Conservation (phyloP, 2,329 filamentous ascomycete genomes). For the Leptographium wingfieldii region DNA sequence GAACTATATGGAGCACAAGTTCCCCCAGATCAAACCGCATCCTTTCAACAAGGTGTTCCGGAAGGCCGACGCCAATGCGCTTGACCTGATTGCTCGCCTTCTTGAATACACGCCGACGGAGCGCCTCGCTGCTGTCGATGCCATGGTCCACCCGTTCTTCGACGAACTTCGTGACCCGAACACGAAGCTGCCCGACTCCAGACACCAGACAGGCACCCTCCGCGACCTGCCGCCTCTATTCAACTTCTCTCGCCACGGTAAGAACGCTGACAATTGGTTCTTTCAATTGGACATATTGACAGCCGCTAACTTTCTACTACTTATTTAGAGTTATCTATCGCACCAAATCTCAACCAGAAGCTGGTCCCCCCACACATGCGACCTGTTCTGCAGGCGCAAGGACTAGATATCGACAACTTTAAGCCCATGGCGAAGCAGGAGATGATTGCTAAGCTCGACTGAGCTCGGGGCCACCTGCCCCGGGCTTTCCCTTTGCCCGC, state of each 20-base stretch:
- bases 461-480: slow-evolving; percentile 25
- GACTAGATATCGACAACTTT: slow-evolving; percentile 88
- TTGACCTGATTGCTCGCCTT: slow-evolving; percentile 85
- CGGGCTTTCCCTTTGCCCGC: neutral
- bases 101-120: slow-evolving; percentile 97
- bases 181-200: slow-evolving; percentile 86
- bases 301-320: neutral
- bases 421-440: slow-evolving; percentile 83
- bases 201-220: slow-evolving; percentile 67
- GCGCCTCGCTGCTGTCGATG: slow-evolving; percentile 82
- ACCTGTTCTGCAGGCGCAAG: slow-evolving; percentile 58
- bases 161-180: slow-evolving; percentile 88
- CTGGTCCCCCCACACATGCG: slow-evolving; percentile 78
- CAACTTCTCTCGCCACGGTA: slow-evolving; percentile 90
- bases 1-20: slow-evolving; percentile 99
- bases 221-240: slow-evolving; percentile 81
- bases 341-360: slow-evolving; percentile 72
- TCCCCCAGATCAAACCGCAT: slow-evolving; percentile 98
- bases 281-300: neutral
- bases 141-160: slow-evolving; percentile 98
- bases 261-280: slow-evolving; percentile 18
- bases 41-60: slow-evolving; percentile 99
- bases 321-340: slow-evolving; percentile 73
- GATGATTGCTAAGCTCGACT: slow-evolving; percentile 97
- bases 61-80: slow-evolving; percentile 84